Evolutionary conservation across 208 protist species (phyloP), one percentile per base, ranked within the genome.

Genomic region (Leptomonas seymouri): DNA sequence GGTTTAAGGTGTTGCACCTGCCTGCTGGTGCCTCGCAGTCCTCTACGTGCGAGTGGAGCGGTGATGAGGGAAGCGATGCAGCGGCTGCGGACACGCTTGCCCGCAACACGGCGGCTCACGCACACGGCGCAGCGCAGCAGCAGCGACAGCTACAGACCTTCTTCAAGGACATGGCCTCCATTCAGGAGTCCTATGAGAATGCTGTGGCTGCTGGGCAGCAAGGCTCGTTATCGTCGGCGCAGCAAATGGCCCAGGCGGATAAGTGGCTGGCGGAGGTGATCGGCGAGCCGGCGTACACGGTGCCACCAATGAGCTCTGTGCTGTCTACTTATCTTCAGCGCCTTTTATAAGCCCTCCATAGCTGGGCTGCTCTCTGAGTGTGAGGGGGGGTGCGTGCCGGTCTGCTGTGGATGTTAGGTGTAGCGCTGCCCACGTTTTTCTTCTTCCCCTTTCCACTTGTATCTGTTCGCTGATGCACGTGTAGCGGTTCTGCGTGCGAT

Each of bases 281-380:
- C 3, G 76, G 80, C 6, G 87, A 92, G 48, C 76, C 90, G 21
- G 74, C 87, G 8, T 95, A 93, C 78, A 90, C 87, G 9, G 85
- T 76, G 21, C 87, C 90, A 14, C 84, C 87, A 7, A 92, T 93
- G 84, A 88, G 82, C 63, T 64, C 79, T 4, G 71, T 93, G 34
- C 82, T 95, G 20, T 85, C 87, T 0, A 83, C 73, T 18, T 95
- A 93, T 42, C 67, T 95, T 16, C 78, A 81, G 55, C 79, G 81
- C 11, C 62, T 71, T 18, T 23, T 44, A 28, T 71, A 62, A 55
- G 15, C 8, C 20, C 5, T 39, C 9, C 34, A 39, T 9, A 39
- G 7, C 34, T 3, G 34, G 9, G 9, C 34, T 39, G 34, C 34
- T 39, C 34, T 39, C 7, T 9, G 34, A 28, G 18, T 41, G 34